Evolutionary conservation across 2,329 filamentous ascomycete species (phyloP).

Genomic region (Paecilomyces formosus): DNA sequence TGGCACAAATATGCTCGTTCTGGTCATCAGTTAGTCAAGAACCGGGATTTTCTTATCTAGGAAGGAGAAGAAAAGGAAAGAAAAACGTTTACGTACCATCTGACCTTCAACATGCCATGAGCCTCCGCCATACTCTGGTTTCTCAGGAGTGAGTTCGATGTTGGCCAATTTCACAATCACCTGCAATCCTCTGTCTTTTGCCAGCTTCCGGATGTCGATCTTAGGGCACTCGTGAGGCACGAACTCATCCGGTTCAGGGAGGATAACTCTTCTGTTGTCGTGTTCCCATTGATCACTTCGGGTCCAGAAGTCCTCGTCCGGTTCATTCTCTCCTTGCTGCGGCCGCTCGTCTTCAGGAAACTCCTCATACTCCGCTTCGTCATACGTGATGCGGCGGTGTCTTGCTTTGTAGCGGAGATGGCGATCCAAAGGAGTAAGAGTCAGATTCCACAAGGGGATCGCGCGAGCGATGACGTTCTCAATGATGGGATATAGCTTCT

Average conservation of each 20-base stretch:
- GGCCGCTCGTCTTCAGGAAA: background rate
- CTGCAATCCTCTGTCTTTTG: slow-evolving; percentile 41
- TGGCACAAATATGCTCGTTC: slow-evolving; percentile 59
- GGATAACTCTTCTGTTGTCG: background rate
- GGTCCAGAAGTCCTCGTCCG: background rate
- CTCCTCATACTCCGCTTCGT: slow-evolving; percentile 11
- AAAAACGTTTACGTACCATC: slow-evolving; percentile 13
- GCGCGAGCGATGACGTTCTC: slow-evolving; percentile 22
- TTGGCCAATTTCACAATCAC: slow-evolving; percentile 58
- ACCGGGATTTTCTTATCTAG: no score
- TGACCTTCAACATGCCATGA: slow-evolving; percentile 38
- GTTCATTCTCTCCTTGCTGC: background rate
- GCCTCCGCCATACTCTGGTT: slow-evolving; percentile 44
- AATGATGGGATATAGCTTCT: slow-evolving; percentile 24
- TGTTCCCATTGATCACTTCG: background rate
- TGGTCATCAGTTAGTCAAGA: slow-evolving; percentile 6
- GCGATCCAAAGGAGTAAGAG: slow-evolving; percentile 12
- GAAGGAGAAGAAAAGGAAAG: no score
- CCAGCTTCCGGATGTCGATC: background rate
- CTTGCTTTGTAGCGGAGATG: background rate
- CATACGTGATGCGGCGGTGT: slow-evolving; percentile 5
- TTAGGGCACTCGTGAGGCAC: background rate
- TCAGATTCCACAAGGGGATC: slow-evolving; percentile 28
- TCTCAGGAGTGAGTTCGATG: slow-evolving; percentile 50
- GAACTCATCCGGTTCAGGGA: slow-evolving; percentile 10